Base-by-base conservation (phyloP, 179 eudicot species). In the Dionaea muscipula region DNA sequence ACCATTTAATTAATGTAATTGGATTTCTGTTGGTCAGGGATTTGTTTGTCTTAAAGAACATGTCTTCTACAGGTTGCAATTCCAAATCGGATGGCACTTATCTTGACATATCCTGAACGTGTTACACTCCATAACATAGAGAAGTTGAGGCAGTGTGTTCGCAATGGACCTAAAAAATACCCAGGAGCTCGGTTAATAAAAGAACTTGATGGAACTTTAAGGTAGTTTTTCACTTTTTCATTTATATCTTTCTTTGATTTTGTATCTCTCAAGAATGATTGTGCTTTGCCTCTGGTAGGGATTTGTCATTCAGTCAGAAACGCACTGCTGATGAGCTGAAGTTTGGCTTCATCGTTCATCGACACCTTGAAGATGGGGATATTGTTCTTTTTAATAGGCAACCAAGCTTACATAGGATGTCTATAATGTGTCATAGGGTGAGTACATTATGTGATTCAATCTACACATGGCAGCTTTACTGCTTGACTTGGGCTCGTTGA, bases 351-450 rank as follows among this genome's bases (percentile, higher is more conserved):
- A 69, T 85, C 62, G 93, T 93, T 65, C 72, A 81, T 58, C 93
- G 99, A 36, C 99, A 93, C 71, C 68, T 93, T 47, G 94, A 79
- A 79, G 95, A 93, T 70, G 99, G 99, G 25, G 99, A 93, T 65
- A 48, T 82, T 68, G 84, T 93, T 75, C 86, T 93, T 45, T 93
- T 93, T 61, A 93, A 93, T 68, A 77, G 99, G 71, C 96, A 93
- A 56, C 99, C 99, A 43, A 93, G 99, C 64, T 72, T 93, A 80
- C 99, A 93, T 73, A 78, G 99, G 50, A 93, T 93, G 99, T 93
- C 99, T 53, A 85, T 93, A 72, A 93, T 93, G 99, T 79, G 75
- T 70, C 99, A 93, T 64, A 78, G 94, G 94, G 99, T 93, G 68
- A 67, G 55, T 38, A 23, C 21, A 0, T 26, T 19, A 31, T n/a